phyloP scores from a whole-genome alignment of 2,329 filamentous ascomycete genomes.

The Endothia cerciana region DNA sequence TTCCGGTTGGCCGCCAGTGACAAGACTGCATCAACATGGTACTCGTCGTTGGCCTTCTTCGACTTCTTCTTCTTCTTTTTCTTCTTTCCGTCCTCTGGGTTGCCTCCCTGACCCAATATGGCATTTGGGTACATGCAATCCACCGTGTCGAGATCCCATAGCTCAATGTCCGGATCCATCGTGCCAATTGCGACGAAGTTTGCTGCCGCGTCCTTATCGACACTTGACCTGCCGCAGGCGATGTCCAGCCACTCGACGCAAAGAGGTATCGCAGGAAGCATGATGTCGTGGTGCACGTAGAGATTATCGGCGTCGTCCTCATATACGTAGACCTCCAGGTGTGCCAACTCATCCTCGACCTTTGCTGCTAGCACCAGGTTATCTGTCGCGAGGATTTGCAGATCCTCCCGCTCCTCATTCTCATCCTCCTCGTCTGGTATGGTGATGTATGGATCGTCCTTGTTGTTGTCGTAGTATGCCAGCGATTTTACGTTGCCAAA shows the following conservation, averaged over 20 bases:
- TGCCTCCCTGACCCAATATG: conserved; percentile 79
- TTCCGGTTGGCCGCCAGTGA: conserved; percentile 89
- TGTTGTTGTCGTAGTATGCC: conserved; percentile 91
- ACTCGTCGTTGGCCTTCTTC: conserved; percentile 85
- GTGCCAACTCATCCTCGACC: conserved; percentile 95
- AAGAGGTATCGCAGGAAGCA: conserved; percentile 95
- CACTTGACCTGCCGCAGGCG: conserved; percentile 73
- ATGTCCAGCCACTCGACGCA: conserved; percentile 96
- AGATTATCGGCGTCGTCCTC: conserved; percentile 95
- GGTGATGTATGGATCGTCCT: conserved; percentile 96
- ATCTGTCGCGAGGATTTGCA: conserved; percentile 90
- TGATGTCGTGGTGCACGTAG: conserved; percentile 99
- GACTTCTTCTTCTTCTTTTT: conserved; percentile 93
- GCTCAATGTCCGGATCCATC: conserved; percentile 97
- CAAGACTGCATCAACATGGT: conserved; percentile 92
- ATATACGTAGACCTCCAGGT: conserved; percentile 96
- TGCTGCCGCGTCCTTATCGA: conserved; percentile 68
- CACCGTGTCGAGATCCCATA: conserved; percentile 95
- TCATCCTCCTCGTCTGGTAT: conserved; percentile 68
- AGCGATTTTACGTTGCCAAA: conserved; percentile 95
- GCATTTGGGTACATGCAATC: conserved; percentile 99
- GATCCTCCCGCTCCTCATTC: conserved; percentile 87
- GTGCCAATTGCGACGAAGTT: conserved; percentile 96
- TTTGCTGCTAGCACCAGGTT: conserved; percentile 91
- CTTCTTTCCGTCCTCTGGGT: conserved; percentile 59